Base-by-base conservation (phyloP, 805 yeast genomes). In the Kuraishia floccosa region DNA sequence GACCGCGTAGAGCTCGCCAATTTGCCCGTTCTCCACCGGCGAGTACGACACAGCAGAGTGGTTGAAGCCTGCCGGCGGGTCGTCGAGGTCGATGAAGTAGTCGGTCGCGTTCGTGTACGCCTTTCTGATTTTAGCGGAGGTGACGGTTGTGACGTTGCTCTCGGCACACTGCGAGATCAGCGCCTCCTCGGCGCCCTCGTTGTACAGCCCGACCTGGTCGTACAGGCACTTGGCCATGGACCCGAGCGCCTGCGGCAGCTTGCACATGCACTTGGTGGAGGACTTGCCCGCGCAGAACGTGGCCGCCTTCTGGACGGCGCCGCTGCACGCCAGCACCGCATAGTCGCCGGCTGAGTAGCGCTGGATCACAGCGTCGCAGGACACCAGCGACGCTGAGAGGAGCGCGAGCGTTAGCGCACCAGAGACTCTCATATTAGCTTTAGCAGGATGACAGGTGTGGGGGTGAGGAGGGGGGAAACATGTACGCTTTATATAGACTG, bases 51-150 rank as follows among this genome's bases (percentile, higher is more conserved):
- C 12, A 24, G 38, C 38, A 2, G 56, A 43, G 4, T 37, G 35
- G 35, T 58, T 57, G 41, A 51, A 62, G 27, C 47, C 57, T 1
- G 42, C 44, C 16, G 29, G 37, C 10, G 21, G 21, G 11, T 31
- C 31, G n/a, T 50, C 43, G 24, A 56, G 41, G 35, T 58, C 49
- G 4, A 56, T 49, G 36, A 63, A 44, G 39, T 56, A 56, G 3
- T 49, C 1, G 69, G 27, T 25, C 5, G 27, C 27, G 17, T 25
- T 25, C 27, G 12, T 10, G 27, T 25, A 25, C 27, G 27, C 12
- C 6, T 11, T 13, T 5, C 12, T 7, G 16, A 25, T n/a, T 5
- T 25, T 14, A 16, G 12, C 27, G 17, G 27, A n/a, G 7, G 27
- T 25, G 10, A 25, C 59, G 28, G 58, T 45, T 7, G 42, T 35